These are phyloP conservation scores for Thelonectria rubi DNA, from an alignment of 2,329 filamentous ascomycete species.

Conservation along the genomic window DNA sequence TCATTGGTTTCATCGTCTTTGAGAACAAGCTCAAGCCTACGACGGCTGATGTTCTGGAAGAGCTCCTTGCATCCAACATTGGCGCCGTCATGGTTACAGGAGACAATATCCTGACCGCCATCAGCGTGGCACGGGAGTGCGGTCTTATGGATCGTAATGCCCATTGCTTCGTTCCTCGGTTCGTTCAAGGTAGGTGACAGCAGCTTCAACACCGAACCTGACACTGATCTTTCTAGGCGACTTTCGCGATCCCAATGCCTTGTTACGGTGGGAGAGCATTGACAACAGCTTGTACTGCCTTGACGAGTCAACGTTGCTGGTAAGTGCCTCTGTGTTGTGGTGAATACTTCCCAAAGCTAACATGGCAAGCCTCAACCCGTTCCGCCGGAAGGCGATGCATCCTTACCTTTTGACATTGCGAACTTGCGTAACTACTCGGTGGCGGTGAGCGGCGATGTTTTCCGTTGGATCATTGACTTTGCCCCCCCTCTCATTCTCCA, in stretches of 20 bases:
- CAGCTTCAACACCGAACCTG: neutral
- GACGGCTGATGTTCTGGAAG: constrained; percentile 81
- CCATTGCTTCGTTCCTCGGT: constrained; percentile 93
- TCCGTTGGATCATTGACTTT: constrained; percentile 95
- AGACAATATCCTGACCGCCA: constrained; percentile 96
- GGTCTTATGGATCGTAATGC: constrained; percentile 80
- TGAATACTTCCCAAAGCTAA: constrained; percentile 12
- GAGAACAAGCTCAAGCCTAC: constrained; percentile 97
- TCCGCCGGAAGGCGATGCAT: constrained; percentile 78
- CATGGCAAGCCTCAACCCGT: constrained; percentile 70
- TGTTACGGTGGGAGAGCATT: constrained; percentile 91
- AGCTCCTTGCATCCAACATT: constrained; percentile 84
- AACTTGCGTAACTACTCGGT: constrained; percentile 87
- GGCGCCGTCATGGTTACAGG: constrained; percentile 96
- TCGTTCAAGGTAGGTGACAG: constrained; percentile 69
- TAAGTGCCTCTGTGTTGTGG: constrained; percentile 46
- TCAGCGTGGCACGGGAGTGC: constrained; percentile 94
- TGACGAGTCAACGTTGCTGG: constrained; percentile 79
- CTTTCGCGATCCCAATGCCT: constrained; percentile 75
- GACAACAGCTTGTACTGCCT: constrained; percentile 82
- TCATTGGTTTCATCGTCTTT: constrained; percentile 96
- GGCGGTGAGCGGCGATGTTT: constrained; percentile 91
- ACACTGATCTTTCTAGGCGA: constrained; percentile 61
- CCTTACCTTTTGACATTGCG: constrained; percentile 83
- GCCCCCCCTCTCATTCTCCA: constrained; percentile 82